These are phyloP conservation scores for Corymbia maculata DNA, from an alignment of 345 rosid species.

Conservation along the genomic window DNA sequence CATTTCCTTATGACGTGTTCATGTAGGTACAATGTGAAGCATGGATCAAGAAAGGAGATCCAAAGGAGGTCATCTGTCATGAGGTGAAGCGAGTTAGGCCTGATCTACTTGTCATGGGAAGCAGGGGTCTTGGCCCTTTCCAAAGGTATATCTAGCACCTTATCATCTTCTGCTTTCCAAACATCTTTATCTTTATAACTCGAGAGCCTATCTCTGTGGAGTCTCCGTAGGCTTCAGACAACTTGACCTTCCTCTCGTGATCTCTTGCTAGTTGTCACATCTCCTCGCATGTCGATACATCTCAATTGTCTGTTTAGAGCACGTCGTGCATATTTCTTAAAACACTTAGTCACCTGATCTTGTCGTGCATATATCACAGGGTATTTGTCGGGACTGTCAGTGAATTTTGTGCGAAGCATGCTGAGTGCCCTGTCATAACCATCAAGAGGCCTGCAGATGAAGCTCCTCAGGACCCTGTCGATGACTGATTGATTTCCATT, in stretches of 20 bases:
- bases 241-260: not conserved
- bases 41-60: conserved; percentile 88
- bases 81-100: conserved; percentile 79
- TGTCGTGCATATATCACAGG: conserved; percentile 29
- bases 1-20: not conserved
- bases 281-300: not conserved
- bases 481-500: conserved; percentile 34
- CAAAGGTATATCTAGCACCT: conserved; percentile 43
- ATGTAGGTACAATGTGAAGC: conserved; percentile 78
- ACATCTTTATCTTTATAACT: not conserved
- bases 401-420: conserved; percentile 93
- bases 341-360: not conserved
- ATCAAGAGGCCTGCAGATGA: conserved; percentile 83
- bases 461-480: conserved; percentile 89
- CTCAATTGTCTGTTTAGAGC: not conserved
- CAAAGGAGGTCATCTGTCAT: conserved; percentile 76
- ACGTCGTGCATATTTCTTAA: not conserved
- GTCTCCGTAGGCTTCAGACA: not conserved
- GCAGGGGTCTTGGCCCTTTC: conserved; percentile 93
- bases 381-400: conserved; percentile 96
- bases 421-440: conserved; percentile 80
- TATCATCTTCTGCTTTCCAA: not conserved
- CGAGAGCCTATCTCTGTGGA: not conserved
- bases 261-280: not conserved
- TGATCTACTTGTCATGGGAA: conserved; percentile 81